phyloP scores from a whole-genome alignment of 2,329 filamentous ascomycete genomes.

The Myriosclerotinia curreyana region DNA sequence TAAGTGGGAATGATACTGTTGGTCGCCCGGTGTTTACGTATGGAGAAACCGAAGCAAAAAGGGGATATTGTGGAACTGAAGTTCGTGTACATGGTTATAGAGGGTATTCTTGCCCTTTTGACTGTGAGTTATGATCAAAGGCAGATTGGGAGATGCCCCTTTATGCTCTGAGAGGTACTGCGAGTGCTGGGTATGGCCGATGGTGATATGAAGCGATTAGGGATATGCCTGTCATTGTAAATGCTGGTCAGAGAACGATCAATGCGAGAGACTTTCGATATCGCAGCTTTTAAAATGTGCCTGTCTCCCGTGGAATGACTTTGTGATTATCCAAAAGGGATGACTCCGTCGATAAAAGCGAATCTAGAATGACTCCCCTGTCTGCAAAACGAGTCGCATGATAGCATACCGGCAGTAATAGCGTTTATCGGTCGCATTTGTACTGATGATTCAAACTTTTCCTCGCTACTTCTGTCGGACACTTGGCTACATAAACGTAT shows the following conservation, averaged over 20 bases:
- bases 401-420: no score
- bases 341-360: no score
- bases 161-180: not conserved
- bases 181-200: no score
- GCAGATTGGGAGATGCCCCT: fast-evolving
- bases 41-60: not conserved
- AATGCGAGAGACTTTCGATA: not conserved
- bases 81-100: not conserved
- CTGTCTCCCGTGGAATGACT: not conserved
- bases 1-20: not conserved
- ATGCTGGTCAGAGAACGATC: not conserved
- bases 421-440: no score
- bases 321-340: not conserved
- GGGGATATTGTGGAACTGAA: not conserved
- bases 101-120: not conserved
- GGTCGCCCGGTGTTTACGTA: not conserved
- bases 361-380: not conserved
- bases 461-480: no score
- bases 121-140: not conserved
- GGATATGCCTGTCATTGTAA: not conserved
- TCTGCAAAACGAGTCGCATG: no score
- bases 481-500: not conserved
- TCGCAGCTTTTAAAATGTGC: not conserved
- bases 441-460: no score
- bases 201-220: no score